phyloP scores from a whole-genome alignment of 208 protist species.

The Trypanosomatidae sp. region DNA sequence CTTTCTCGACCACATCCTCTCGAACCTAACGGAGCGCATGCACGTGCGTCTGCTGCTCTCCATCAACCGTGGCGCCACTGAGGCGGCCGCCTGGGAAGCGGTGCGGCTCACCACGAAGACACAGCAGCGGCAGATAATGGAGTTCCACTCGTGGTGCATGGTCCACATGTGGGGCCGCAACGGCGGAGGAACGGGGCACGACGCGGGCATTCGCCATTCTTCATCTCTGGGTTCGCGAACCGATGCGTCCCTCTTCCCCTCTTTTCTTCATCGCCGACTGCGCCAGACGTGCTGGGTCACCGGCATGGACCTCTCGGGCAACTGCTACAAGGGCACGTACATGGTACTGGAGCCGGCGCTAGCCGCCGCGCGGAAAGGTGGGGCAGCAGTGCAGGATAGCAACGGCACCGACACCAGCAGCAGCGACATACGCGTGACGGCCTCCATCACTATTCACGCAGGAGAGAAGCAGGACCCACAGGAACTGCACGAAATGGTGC shows the following conservation, averaged over 20 bases:
- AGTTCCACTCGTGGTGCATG: constrained; percentile 42
- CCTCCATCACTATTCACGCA: constrained; percentile 74
- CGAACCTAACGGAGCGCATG: constrained; percentile 27
- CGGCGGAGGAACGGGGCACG: not conserved
- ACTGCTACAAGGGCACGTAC: constrained; percentile 82
- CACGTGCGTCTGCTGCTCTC: constrained; percentile 83
- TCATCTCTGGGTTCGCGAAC: not conserved
- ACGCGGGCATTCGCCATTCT: not conserved
- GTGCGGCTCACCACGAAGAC: constrained; percentile 40
- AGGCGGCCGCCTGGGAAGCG: constrained; percentile 37
- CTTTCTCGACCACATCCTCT: constrained; percentile 1
- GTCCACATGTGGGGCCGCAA: not conserved
- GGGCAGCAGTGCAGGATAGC: constrained; percentile 28
- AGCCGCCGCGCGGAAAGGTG: constrained; percentile 21
- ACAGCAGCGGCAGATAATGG: constrained; percentile 45
- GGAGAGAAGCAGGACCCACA: constrained; percentile 74
- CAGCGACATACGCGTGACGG: constrained; percentile 1
- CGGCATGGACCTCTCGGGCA: constrained; percentile 86
- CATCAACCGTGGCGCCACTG: constrained; percentile 53
- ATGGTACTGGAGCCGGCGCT: constrained; percentile 47
- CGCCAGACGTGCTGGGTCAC: constrained; percentile 74
- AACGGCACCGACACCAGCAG: constrained; percentile 7
- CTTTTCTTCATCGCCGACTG: constrained; percentile 7
- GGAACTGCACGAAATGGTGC: constrained; percentile 71
- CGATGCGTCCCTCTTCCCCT: not conserved